Evolutionary conservation across 2,329 filamentous ascomycete species (phyloP), one percentile per base, ranked within the genome.

Genomic region (Aspergillus calidoustus): DNA sequence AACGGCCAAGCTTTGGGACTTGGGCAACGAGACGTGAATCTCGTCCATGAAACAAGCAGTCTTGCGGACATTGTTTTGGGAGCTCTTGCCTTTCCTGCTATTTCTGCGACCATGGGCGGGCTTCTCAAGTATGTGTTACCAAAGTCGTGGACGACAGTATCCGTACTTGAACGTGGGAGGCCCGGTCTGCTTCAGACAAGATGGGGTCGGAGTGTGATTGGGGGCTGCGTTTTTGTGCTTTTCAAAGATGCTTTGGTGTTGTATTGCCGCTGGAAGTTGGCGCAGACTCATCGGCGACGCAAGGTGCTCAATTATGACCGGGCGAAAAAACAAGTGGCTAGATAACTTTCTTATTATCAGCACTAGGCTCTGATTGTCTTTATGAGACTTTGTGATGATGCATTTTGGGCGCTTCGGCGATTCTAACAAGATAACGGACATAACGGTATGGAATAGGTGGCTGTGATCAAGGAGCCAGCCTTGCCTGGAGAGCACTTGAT

Each of bases 191-290:
- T 99, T 34, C 91, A 95, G 72, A 87, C 91, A 68, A 87, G 89
- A 61, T 98, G 95, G 92, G 95, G 93, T 1, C 84, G 95, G 59
- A 97, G 91, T 71, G 82, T 99, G 3, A 84, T 95, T 1, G 95
- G 95, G 1, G 95, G 95, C 0, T 95, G 92, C 73, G 79, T 96
- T 22, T 97, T 94, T 70, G 89, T 98, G 17, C 88, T 97, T 9
- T 76, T 97, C 56, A 95, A 94, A 75, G 88, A 89, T 74, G 84
- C 84, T 7, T 69, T 89, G 38, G 78, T 87, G 68, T 76, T 89
- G 2, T 89, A 89, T 69, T 87, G 79, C 54, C 76, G 80, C 60
- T 83, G 80, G 77, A 81, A 78, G 63, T 66, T 81, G 49, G 81
- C 81, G 0, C 79, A 82, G 63, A 75, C 77, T 43, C 81, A 83